A percentile compares a stretch with the other conserved stretches of the same genome.
These are phyloP conservation scores for Liquidambar formosana DNA, from an alignment of 164 flowering plant genomes.

Conservation along the genomic window DNA sequence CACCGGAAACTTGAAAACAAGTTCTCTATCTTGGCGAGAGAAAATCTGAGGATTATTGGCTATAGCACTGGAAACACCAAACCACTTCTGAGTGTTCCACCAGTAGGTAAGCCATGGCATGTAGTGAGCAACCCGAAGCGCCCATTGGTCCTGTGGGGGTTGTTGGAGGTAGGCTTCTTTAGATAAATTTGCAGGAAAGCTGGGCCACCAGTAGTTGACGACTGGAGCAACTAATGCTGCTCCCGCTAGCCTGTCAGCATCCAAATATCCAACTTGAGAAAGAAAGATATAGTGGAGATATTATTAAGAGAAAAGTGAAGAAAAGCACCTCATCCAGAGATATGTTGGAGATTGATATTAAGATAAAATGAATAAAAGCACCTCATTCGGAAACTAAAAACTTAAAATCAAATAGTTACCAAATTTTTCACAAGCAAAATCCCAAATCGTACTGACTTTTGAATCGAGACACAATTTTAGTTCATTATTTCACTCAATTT, in stretches of 20 bases:
- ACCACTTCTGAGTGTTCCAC: slow-evolving; percentile 59
- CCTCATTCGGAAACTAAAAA: too few relatives aligned
- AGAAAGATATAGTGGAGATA: background rate
- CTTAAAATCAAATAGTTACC: too few relatives aligned
- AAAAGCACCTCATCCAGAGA: too few relatives aligned
- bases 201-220: slow-evolving; percentile 62
- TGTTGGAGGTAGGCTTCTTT: slow-evolving; percentile 31
- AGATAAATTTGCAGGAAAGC: slow-evolving; percentile 44
- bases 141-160: slow-evolving; percentile 40
- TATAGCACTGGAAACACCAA: slow-evolving; percentile 29
- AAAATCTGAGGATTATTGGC: slow-evolving; percentile 21
- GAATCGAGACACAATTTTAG: too few relatives aligned
- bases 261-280: background rate
- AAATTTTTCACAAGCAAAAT: too few relatives aligned
- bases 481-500: too few relatives aligned
- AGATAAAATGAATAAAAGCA: too few relatives aligned
- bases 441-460: too few relatives aligned
- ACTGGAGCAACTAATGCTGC: slow-evolving; percentile 50
- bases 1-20: slow-evolving; percentile 13
- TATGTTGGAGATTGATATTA: too few relatives aligned
- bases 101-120: slow-evolving; percentile 49
- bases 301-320: too few relatives aligned
- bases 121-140: slow-evolving; percentile 45
- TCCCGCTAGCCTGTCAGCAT: slow-evolving; percentile 50
- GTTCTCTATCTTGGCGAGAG: slow-evolving; percentile 38